phyloP scores from a whole-genome alignment of 1,139 yeast species.

The Zygosaccharomyces sapae region DNA sequence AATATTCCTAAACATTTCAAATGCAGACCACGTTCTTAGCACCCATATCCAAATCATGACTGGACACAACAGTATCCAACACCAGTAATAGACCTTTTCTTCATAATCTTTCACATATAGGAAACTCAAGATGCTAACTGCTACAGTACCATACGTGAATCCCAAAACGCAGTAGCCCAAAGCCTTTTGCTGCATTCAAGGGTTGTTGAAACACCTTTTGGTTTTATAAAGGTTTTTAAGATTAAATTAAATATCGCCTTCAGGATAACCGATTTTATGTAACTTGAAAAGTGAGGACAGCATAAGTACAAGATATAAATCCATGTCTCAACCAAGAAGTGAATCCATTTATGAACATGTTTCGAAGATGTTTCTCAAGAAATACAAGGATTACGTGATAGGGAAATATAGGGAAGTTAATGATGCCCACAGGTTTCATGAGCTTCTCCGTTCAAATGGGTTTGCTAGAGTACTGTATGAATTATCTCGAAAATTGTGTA shows the following conservation, averaged over 20 bases:
- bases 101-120: conserved; percentile 13
- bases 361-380: conserved; percentile 26
- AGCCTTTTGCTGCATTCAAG: conserved; percentile 13
- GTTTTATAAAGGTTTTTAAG: not conserved
- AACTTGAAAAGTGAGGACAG: no score
- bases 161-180: conserved; percentile 13
- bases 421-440: conserved; percentile 25
- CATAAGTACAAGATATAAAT: no score
- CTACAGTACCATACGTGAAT: conserved; percentile 14
- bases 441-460: conserved; percentile 18
- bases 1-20: conserved; percentile 29
- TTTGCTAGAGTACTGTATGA: conserved; percentile 27
- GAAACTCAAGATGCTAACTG: conserved; percentile 10
- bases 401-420: conserved; percentile 19
- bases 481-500: conserved; percentile 23
- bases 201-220: not conserved
- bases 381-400: conserved; percentile 24
- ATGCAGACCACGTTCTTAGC: conserved; percentile 30
- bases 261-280: not conserved
- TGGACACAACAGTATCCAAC: conserved; percentile 23
- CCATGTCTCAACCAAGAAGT: no score
- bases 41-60: conserved; percentile 31
- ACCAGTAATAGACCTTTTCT: conserved; percentile 24
- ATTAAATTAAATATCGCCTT: conserved; percentile 2
- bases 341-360: conserved; percentile 8